Percentiles rank a stretch among this genome's conserved stretches.
Evolutionary conservation across 345 rosid genomes (phyloP).

Genomic region (Corchorus olitorius): DNA sequence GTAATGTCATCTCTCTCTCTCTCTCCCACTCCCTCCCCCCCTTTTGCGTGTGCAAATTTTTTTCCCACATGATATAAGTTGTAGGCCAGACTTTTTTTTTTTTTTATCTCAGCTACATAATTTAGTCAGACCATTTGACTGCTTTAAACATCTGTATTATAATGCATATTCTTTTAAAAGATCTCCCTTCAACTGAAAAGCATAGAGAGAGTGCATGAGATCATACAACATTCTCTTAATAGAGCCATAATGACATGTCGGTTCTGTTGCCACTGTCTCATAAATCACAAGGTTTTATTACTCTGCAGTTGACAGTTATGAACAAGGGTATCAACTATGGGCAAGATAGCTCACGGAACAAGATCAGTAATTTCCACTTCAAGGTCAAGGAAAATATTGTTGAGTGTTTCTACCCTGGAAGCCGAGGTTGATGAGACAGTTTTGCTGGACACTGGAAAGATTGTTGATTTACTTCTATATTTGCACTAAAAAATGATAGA

Average conservation of each 20-base stretch:
- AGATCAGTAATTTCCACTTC: slow-evolving; percentile 73
- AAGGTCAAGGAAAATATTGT: slow-evolving; percentile 71
- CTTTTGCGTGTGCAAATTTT: neutral
- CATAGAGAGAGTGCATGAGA: neutral
- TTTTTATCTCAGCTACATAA: neutral
- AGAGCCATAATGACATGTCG: neutral
- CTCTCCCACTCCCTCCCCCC: too few species aligned
- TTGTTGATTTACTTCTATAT: neutral
- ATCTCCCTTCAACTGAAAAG: neutral
- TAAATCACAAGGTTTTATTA: neutral
- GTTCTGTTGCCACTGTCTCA: neutral
- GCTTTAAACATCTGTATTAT: neutral
- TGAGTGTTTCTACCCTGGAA: slow-evolving; percentile 83
- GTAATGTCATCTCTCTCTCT: neutral
- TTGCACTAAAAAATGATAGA: neutral
- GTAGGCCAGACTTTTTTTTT: neutral
- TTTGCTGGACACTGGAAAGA: neutral
- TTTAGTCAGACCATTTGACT: neutral
- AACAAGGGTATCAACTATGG: slow-evolving; percentile 39
- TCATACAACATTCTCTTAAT: neutral
- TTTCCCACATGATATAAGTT: neutral
- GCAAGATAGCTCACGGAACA: slow-evolving; percentile 44
- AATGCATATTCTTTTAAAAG: neutral
- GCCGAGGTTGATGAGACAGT: slow-evolving; percentile 30
- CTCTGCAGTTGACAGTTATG: slow-evolving; percentile 65